Conservation (phyloP, 768 basidiomycete species). For the Mycena latifolia region DNA sequence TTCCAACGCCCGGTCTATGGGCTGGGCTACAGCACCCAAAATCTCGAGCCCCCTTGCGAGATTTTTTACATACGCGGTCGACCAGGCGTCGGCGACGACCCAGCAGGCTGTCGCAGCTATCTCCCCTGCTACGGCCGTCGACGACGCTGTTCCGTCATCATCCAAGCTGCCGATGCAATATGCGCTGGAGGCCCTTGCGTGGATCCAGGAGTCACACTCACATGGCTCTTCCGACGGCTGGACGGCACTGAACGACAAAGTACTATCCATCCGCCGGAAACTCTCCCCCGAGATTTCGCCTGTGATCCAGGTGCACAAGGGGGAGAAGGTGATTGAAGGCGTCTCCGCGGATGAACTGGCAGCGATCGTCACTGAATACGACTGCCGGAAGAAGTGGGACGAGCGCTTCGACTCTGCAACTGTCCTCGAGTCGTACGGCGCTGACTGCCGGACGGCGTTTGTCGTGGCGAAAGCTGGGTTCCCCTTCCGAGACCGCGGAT, state of each 20-base stretch:
- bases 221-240: conserved; percentile 72
- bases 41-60: conserved; percentile 77
- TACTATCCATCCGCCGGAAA: conserved; percentile 80
- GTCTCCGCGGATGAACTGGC: conserved; percentile 93
- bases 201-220: conserved; percentile 80
- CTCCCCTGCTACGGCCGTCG: conserved; percentile 63
- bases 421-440: conserved; percentile 83
- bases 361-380: conserved; percentile 74
- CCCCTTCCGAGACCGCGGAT: conserved; percentile 91
- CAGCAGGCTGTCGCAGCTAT: conserved; percentile 86
- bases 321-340: conserved; percentile 92
- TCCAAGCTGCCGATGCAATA: conserved; percentile 82
- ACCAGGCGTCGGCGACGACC: conserved; percentile 79
- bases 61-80: conserved; percentile 82
- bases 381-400: conserved; percentile 88
- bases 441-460: conserved; percentile 79
- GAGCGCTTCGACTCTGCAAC: conserved; percentile 81
- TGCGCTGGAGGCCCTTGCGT: conserved; percentile 85
- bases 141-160: conserved; percentile 59
- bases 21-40: conserved; percentile 71
- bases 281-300: conserved; percentile 83
- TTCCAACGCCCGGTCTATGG: conserved; percentile 39
- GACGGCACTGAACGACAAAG: conserved; percentile 83
- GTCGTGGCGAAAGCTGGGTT: conserved; percentile 82
- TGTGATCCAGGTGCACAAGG: conserved; percentile 86